phyloP scores from a whole-genome alignment of 345 rosid genomes.

The Eutrema heterophyllum region DNA sequence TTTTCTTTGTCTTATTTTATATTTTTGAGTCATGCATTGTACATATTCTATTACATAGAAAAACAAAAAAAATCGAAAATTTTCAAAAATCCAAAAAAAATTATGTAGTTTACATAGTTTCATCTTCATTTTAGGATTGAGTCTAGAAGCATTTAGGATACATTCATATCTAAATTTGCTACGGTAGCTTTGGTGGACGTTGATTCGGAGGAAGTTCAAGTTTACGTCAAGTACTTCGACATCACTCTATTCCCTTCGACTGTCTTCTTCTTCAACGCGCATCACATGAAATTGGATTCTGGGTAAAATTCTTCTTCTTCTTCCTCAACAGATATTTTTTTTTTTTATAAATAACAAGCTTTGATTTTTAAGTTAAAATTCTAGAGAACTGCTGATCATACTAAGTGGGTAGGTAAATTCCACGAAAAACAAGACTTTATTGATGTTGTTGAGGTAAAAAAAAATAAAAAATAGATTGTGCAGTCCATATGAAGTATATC shows the following conservation, averaged over 20 bases:
- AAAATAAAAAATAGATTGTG: no score
- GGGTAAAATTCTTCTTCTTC: slow-evolving; percentile 54
- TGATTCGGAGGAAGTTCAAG: slow-evolving; percentile 73
- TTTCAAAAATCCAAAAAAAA: no score
- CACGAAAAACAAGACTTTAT: no score
- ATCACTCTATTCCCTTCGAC: slow-evolving; percentile 69
- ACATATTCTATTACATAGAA: no score
- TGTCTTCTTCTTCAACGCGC: slow-evolving; percentile 88
- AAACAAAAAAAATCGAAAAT: no score
- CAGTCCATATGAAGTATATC: no score
- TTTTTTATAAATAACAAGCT: not conserved
- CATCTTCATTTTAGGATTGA: no score
- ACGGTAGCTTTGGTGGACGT: slow-evolving; percentile 58
- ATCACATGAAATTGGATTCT: slow-evolving; percentile 95
- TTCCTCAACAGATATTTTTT: not conserved
- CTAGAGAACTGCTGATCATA: slow-evolving; percentile 84
- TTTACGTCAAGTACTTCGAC: slow-evolving; percentile 81
- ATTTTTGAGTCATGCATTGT: no score
- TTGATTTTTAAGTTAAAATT: not conserved
- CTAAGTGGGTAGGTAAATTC: slow-evolving; percentile 95
- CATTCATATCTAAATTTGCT: slow-evolving; percentile 72
- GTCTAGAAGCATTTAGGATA: no score
- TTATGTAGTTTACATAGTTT: no score
- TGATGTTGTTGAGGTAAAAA: no score
- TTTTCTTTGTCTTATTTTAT: no score